Conservation (phyloP, 495 filamentous ascomycete species). For the Beverwykella pulmonaria region DNA sequence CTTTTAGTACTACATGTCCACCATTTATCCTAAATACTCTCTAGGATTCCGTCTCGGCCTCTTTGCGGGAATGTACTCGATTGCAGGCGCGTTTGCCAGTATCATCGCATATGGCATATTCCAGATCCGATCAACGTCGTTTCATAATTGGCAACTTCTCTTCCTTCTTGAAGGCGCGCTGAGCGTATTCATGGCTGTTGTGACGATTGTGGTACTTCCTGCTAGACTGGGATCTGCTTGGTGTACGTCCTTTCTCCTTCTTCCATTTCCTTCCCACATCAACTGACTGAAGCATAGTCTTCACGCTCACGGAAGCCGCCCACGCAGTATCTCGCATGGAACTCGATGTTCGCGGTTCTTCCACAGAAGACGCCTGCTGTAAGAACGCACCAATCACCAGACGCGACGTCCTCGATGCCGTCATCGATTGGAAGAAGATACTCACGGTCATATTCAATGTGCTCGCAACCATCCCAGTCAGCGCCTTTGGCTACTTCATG, state of each 20-base stretch:
- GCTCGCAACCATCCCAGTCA: slow-evolving; percentile 9
- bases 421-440: slow-evolving; percentile 21
- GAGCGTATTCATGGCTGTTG: slow-evolving; percentile 11
- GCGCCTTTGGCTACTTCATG: slow-evolving; percentile 19
- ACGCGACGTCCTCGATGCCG: slow-evolving; percentile 14
- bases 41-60: slow-evolving; percentile 20
- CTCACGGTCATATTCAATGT: slow-evolving; percentile 17
- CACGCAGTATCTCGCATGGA: slow-evolving; percentile 24
- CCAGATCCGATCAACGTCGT: slow-evolving; percentile 11
- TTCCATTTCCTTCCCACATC: neutral
- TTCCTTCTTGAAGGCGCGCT: slow-evolving; percentile 22
- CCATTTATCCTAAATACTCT: slow-evolving; percentile 26
- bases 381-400: slow-evolving; percentile 1
- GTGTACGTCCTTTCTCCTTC: neutral
- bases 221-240: slow-evolving; percentile 12
- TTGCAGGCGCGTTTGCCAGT: slow-evolving; percentile 30
- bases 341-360: slow-evolving; percentile 3
- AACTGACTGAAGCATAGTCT: slow-evolving; percentile 2
- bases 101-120: slow-evolving; percentile 29
- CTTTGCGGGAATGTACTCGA: slow-evolving; percentile 26
- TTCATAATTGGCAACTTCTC: slow-evolving; percentile 28
- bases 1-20: slow-evolving; percentile 22
- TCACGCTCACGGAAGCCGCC: slow-evolving; percentile 8
- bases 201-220: slow-evolving; percentile 12
- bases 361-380: slow-evolving; percentile 1